Base-by-base conservation (phyloP, 1,139 yeast species). In the Hyphopichia khmerensis region DNA sequence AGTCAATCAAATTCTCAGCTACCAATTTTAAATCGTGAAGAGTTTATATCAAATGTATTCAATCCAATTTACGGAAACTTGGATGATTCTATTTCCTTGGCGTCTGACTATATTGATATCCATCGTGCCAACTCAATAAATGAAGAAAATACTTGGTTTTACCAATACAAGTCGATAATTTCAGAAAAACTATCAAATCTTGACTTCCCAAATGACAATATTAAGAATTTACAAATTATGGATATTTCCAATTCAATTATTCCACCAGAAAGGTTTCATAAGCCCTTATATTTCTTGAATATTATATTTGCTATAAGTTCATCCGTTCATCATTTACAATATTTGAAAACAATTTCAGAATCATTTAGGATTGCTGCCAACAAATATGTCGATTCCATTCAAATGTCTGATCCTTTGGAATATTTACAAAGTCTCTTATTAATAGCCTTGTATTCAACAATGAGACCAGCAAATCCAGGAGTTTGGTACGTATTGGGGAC, bases 401-500 rank as follows among this genome's bases (percentile, higher is more conserved):
- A 81, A 54, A 61, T 73, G 2, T 75, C 87, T 1, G 87, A 88
- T 55, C 75, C 84, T 33, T 64, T 88, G 37, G 95, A 86, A 53
- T 75, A 87, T 1, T 63, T 90, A 2, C 91, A 87, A 56, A 93
- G 91, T 0, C 69, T 87, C 15, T 59, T 90, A 26, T 65, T 88
- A 18, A 65, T 85, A 35, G 80, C 95, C 0, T 59, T 83, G 4
- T 90, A 86, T 56, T 82, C 96, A 2, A 74, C 80, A 19, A 73
- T 84, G 90, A 69, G 89, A 48, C 90, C 91, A 0, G 79, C 86
- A 1, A 79, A 81, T 4, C 96, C 96, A 0, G 95, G 96, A 2
- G 88, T 88, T n/a, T 90, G 97, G 97, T 88, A 88, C 56, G 80
- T 87, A 1, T 68, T 88, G 47, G 96, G 96, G 0, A 79, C 88